Evolutionary conservation across 148 eudicot genomes (phyloP).

Genomic region (Cornus controversa): DNA sequence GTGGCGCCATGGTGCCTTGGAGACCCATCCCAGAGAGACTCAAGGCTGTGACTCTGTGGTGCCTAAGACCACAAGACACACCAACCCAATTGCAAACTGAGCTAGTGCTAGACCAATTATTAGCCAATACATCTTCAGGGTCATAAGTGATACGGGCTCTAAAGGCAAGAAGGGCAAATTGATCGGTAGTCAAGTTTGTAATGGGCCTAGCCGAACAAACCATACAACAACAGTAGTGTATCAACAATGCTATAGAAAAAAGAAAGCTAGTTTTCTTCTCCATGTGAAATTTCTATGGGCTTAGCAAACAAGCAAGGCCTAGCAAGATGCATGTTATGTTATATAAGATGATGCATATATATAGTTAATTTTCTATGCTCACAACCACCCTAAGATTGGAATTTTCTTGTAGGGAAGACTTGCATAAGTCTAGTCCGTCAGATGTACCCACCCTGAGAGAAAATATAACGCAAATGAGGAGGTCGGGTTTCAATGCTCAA

Average conservation of each 20-base stretch:
- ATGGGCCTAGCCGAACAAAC: not conserved
- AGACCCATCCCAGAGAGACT: not conserved
- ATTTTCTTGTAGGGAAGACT: too few species aligned
- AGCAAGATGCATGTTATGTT: too few species aligned
- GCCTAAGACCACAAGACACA: not conserved
- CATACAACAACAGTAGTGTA: not conserved
- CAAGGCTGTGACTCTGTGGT: not conserved
- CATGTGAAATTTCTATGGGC: too few species aligned
- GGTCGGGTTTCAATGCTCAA: too few species aligned
- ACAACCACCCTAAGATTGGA: too few species aligned
- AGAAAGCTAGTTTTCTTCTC: not conserved
- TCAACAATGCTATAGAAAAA: not conserved
- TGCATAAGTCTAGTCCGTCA: too few species aligned
- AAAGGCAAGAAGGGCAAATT: not conserved
- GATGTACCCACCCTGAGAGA: too few species aligned
- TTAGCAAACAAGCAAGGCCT: too few species aligned
- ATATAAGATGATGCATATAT: too few species aligned
- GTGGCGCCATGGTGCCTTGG: not conserved
- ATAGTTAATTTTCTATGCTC: too few species aligned
- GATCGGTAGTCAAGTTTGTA: not conserved
- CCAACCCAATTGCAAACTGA: not conserved
- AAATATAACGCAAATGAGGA: too few species aligned
- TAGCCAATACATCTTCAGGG: constrained; percentile 9
- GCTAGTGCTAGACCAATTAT: not conserved
- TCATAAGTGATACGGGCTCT: constrained; percentile 16